Evolutionary conservation across 1,284 basidiomycete genomes (phyloP).

Genomic region (Cryptococcus sp.): DNA sequence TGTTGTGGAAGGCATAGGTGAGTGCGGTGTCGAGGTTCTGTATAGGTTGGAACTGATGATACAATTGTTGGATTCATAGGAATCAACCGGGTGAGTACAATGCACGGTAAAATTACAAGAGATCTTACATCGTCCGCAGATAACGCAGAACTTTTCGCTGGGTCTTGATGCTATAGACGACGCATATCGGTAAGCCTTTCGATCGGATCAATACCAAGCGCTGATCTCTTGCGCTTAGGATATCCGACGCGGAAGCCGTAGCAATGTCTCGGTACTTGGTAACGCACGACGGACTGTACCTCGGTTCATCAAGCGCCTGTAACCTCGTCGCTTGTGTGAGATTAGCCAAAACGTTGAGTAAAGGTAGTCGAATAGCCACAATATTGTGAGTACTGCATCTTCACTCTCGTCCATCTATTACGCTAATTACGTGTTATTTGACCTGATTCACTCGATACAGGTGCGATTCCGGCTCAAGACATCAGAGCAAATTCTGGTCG

Average conservation of each 20-base stretch:
- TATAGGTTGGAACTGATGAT: neutral
- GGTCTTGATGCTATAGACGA: slow-evolving; percentile 81
- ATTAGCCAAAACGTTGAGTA: slow-evolving; percentile 65
- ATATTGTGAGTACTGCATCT: slow-evolving; percentile 65
- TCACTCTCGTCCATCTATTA: slow-evolving; percentile 3
- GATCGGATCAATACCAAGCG: neutral
- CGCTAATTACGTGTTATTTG: neutral
- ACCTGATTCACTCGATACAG: slow-evolving; percentile 48
- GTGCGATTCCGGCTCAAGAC: slow-evolving; percentile 79
- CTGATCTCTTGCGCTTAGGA: slow-evolving; percentile 55
- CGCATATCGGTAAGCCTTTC: slow-evolving; percentile 69
- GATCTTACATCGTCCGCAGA: slow-evolving; percentile 15
- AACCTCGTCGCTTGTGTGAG: slow-evolving; percentile 89
- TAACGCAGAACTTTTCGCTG: slow-evolving; percentile 79
- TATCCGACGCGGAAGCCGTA: slow-evolving; percentile 86
- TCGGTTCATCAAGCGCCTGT: slow-evolving; percentile 95
- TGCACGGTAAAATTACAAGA: neutral
- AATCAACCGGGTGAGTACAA: slow-evolving; percentile 65
- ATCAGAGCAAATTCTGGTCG: slow-evolving; percentile 84
- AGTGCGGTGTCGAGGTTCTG: slow-evolving; percentile 9
- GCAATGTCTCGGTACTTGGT: slow-evolving; percentile 90
- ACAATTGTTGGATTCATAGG: slow-evolving; percentile 3
- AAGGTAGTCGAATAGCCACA: slow-evolving; percentile 73
- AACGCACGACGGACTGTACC: slow-evolving; percentile 84
- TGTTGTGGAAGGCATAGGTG: slow-evolving; percentile 72